Conservation (phyloP, 768 basidiomycete genomes). For the Tulasnella calospora region DNA sequence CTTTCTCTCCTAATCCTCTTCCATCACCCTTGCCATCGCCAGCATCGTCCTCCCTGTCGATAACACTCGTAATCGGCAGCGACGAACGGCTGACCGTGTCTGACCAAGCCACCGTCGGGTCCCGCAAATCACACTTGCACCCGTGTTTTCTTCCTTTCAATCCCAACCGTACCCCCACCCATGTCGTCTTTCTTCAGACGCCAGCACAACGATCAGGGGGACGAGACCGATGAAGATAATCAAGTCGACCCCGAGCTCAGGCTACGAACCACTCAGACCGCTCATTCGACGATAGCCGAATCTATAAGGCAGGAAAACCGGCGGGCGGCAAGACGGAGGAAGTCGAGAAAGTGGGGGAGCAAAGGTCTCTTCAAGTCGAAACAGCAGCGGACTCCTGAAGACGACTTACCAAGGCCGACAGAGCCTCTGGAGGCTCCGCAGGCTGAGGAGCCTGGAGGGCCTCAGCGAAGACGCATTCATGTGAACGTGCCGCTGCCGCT, state of each 20-base stretch:
- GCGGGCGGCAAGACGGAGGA: constrained; percentile 17
- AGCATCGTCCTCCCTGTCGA: background rate
- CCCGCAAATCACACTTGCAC: background rate
- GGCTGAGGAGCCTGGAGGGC: constrained; percentile 34
- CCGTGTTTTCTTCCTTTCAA: constrained; percentile 4
- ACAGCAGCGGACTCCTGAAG: constrained; percentile 26
- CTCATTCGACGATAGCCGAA: constrained; percentile 84
- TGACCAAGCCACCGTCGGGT: background rate
- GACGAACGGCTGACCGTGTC: background rate
- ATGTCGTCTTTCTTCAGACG: constrained; percentile 27
- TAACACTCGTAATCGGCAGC: background rate
- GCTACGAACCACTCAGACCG: constrained; percentile 87
- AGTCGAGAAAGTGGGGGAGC: constrained; percentile 24
- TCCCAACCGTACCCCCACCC: background rate
- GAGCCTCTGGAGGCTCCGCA: constrained; percentile 31
- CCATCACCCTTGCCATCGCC: background rate
- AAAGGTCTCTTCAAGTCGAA: constrained; percentile 29
- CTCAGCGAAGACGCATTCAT: constrained; percentile 67
- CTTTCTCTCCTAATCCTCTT: constrained; percentile 6
- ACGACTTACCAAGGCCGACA: constrained; percentile 26
- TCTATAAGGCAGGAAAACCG: constrained; percentile 65
- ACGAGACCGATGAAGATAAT: constrained; percentile 28
- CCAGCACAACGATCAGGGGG: constrained; percentile 9
- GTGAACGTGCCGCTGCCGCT: constrained; percentile 67
- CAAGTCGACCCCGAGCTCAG: constrained; percentile 71